A percentile compares a stretch with the other conserved stretches of the same genome.
Evolutionary conservation across 2,329 filamentous ascomycete genomes (phyloP).

Genomic region (Fusarium sp.): DNA sequence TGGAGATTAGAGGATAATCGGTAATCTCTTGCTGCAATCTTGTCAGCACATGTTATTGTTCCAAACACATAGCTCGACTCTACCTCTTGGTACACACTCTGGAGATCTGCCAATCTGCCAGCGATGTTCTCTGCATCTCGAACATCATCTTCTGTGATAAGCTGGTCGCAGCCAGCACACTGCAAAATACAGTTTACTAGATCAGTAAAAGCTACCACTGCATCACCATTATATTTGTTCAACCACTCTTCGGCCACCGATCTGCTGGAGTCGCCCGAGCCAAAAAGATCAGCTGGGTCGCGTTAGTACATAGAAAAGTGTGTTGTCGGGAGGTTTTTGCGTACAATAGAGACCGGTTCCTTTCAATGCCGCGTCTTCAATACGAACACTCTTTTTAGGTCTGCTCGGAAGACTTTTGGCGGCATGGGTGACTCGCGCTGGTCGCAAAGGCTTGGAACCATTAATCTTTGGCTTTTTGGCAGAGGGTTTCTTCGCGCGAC

Average conservation of each 20-base stretch:
- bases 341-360: slow-evolving; percentile 67
- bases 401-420: slow-evolving; percentile 59
- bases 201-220: slow-evolving; percentile 66
- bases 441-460: slow-evolving; percentile 56
- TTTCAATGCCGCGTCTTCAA: slow-evolving; percentile 60
- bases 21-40: slow-evolving; percentile 73
- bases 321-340: background rate
- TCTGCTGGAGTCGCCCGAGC: slow-evolving; percentile 65
- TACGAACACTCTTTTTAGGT: slow-evolving; percentile 66
- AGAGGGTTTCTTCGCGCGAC: slow-evolving; percentile 65
- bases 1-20: slow-evolving; percentile 92
- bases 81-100: slow-evolving; percentile 86
- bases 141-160: slow-evolving; percentile 84
- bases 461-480: slow-evolving; percentile 74
- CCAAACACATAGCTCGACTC: slow-evolving; percentile 4
- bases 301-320: slow-evolving; percentile 35
- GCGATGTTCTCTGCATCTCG: slow-evolving; percentile 89
- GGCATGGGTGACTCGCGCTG: slow-evolving; percentile 51
- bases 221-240: slow-evolving; percentile 65
- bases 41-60: slow-evolving; percentile 44
- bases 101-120: slow-evolving; percentile 82
- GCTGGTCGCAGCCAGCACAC: slow-evolving; percentile 82
- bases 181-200: slow-evolving; percentile 75
- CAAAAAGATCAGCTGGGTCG: slow-evolving; percentile 69
- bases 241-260: slow-evolving; percentile 71